Percentiles rank a stretch among this genome's conserved stretches.
Conservation (phyloP, 805 yeast genomes). For the Metschnikowia proteae region DNA sequence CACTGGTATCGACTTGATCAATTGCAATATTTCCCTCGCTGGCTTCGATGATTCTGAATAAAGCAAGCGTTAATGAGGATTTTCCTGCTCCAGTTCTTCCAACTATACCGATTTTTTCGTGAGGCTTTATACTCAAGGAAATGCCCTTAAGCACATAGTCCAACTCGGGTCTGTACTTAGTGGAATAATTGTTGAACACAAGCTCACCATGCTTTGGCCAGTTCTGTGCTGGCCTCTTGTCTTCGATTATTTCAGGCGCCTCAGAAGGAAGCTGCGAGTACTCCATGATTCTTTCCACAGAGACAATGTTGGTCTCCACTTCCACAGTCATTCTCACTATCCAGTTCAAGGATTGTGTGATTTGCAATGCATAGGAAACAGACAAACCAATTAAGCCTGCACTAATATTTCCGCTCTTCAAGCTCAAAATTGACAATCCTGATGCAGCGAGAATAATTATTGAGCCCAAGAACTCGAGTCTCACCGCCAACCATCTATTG, state of each 20-base stretch:
- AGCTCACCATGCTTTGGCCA: slow-evolving; percentile 42
- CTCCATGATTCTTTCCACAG: slow-evolving; percentile 92
- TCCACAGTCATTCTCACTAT: slow-evolving; percentile 98
- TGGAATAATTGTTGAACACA: slow-evolving; percentile 35
- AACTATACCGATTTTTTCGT: slow-evolving; percentile 43
- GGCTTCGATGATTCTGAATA: slow-evolving; percentile 42
- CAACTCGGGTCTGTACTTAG: slow-evolving; percentile 43
- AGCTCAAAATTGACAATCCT: slow-evolving; percentile 68
- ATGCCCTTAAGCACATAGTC: slow-evolving; percentile 41
- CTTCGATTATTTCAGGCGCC: slow-evolving; percentile 69
- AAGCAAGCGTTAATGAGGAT: slow-evolving; percentile 42
- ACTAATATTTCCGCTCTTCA: slow-evolving; percentile 64
- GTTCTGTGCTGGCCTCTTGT: slow-evolving; percentile 51
- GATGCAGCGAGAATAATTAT: slow-evolving; percentile 84
- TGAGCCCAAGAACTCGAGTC: slow-evolving; percentile 89
- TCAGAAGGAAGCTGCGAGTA: slow-evolving; percentile 78
- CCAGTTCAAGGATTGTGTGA: slow-evolving; percentile 94
- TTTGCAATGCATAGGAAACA: slow-evolving; percentile 86
- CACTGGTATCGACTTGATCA: slow-evolving; percentile 31
- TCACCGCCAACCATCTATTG: slow-evolving; percentile 95
- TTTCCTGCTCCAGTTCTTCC: slow-evolving; percentile 48
- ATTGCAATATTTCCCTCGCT: slow-evolving; percentile 35
- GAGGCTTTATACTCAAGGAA: slow-evolving; percentile 33
- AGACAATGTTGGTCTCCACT: slow-evolving; percentile 94
- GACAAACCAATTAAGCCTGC: slow-evolving; percentile 95